phyloP scores from a whole-genome alignment of 352 stramenopile species.

The Thalassiosira exigua region DNA sequence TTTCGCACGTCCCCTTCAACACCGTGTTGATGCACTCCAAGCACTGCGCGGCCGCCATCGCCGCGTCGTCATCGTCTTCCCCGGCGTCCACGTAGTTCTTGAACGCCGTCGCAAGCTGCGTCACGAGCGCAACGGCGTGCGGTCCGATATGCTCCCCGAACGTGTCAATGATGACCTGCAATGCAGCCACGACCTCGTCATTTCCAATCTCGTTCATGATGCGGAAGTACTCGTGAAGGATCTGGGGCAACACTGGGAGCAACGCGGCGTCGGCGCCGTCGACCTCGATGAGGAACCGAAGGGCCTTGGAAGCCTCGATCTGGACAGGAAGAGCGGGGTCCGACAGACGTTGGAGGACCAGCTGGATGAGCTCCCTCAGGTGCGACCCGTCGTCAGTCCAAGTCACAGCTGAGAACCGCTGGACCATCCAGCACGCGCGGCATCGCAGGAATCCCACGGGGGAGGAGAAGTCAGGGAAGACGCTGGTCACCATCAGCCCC shows the following conservation, averaged over 20 bases:
- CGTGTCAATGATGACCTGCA: constrained; percentile 94
- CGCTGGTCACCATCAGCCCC: constrained; percentile 92
- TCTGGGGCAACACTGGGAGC: constrained; percentile 91
- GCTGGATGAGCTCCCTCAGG: constrained; percentile 73
- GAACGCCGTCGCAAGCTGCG: constrained; percentile 95
- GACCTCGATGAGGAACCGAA: constrained; percentile 85
- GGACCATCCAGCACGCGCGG: constrained; percentile 95
- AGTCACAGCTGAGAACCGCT: constrained; percentile 91
- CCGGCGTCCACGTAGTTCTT: constrained; percentile 91
- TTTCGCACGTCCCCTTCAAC: constrained; percentile 88
- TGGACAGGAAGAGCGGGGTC: constrained; percentile 96
- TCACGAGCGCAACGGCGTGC: constrained; percentile 91
- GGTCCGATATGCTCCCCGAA: constrained; percentile 95
- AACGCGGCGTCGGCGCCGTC: constrained; percentile 85
- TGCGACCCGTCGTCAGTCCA: constrained; percentile 91
- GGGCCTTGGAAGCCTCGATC: constrained; percentile 91
- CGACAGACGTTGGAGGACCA: constrained; percentile 86
- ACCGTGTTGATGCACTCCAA: constrained; percentile 94
- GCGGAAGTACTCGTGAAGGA: constrained; percentile 97
- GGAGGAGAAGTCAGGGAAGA: constrained; percentile 96
- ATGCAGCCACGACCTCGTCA: constrained; percentile 94
- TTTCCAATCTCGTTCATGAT: constrained; percentile 99
- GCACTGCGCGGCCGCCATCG: constrained; percentile 94
- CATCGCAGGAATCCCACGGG: constrained; percentile 93
- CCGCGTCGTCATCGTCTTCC: constrained; percentile 93